Evolutionary conservation across 768 basidiomycete genomes (phyloP), one percentile per base, ranked within the genome.

Genomic region (Amanita rimosa): DNA sequence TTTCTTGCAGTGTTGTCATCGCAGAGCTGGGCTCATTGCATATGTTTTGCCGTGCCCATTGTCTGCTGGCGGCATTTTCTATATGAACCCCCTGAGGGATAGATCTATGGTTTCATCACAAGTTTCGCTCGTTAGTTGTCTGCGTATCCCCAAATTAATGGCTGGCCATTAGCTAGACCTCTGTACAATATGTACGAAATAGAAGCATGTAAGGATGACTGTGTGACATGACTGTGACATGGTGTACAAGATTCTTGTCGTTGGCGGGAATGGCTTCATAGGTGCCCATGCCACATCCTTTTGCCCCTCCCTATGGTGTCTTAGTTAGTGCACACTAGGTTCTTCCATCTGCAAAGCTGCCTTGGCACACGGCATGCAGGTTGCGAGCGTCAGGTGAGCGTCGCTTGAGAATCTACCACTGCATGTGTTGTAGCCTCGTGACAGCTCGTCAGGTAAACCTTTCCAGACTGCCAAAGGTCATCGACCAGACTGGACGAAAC

Each of bases 191-290:
- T 38, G 34, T 36, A 38, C 6, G 45, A 21, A 19, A 31, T 21
- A 37, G 22, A 19, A 17, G 7, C 33, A 46, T 38, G 26, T 26
- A 26, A 6, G 26, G 6, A 3, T 3, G 2, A 2, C 17, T 26
- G 27, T 46, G 36, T 41, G 46, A 21, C 39, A 40, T 26, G 33
- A 52, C 27, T 36, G 38, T 37, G 40, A 47, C 44, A 51, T 71
- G 19, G 49, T 71, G 46, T 75, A 70, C 47, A 84, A 72, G 58
- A 74, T 97, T 33, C 79, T 97, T n/a, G 91, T 99, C 36, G 78
- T 98, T 1, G 96, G 96, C n/a, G 96, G 96, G 39, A 96, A 96
- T 68, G 96, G 96, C 4, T 98, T 96, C 70, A 81, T 99, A 58
- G 95, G 94, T 87, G 54, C 46, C 24, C 24, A 38, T 19, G 27